Evolutionary conservation across 2,329 filamentous ascomycete genomes (phyloP), one percentile per base, ranked within the genome.

Genomic region (Acrocalymma vagum): DNA sequence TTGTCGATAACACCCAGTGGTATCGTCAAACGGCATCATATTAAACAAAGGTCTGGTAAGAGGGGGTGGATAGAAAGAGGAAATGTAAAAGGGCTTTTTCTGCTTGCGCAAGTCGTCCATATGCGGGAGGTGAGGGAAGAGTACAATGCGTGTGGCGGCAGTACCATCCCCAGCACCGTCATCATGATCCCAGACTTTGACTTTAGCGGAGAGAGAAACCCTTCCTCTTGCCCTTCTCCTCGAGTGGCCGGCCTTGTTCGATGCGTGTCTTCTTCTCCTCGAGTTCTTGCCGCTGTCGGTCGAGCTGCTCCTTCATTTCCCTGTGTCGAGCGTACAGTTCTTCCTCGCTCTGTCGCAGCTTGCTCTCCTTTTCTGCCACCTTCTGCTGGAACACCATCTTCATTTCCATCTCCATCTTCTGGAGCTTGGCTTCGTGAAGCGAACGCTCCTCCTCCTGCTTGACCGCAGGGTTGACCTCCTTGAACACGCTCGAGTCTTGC

Each of bases 301-400:
- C 94, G 64, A 99, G 84, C 75, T 97, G 93, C 71, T 99, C 94
- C 83, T 97, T 99, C 94, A 99, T 99, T 80, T 99, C 94, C 71
- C 93, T 87, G 80, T 99, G 94, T 63, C 94, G 88, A 57, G 94
- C 92, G 69, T 97, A 97, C 44, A 99, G 80, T 81, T 99, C 94
- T 74, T 99, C 94, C 76, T 99, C 94, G 81, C 91, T 96, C 79
- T 97, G 94, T 80, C 95, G 95, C 72, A 99, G 81, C 79, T 99
- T 99, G 84, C 90, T 96, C 78, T 99, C 94, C 82, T 99, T 99
- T 76, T 99, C 94, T 57, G 90, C 86, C 21, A 99, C 94, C 87
- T 99, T 99, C 74, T 99, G 94, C 75, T 97, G 94, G 90, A 99
- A 99, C 60, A 99, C 94, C 90, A 96, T 96, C 90, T 99, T 99